phyloP scores from a whole-genome alignment of 192 early-diverging fungal species.

The Entomortierella parvispora region DNA sequence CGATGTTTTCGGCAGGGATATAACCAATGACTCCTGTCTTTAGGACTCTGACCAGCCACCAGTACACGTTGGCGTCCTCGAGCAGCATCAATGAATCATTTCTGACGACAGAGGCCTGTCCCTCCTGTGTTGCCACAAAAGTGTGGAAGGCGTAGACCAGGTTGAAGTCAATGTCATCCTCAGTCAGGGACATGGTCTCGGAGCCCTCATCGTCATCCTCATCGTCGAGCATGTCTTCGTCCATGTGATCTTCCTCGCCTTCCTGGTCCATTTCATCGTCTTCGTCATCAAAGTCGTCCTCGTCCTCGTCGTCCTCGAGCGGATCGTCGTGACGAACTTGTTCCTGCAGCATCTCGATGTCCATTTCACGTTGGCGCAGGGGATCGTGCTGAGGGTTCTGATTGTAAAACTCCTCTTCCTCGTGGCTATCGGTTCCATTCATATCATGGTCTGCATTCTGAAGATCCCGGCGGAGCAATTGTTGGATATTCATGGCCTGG shows the following conservation, averaged over 20 bases:
- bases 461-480: slow-evolving; percentile 35
- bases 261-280: slow-evolving; percentile 1
- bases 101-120: slow-evolving; percentile 83
- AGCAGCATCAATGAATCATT: slow-evolving; percentile 81
- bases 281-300: slow-evolving; percentile 13
- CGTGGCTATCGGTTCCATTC: slow-evolving; percentile 28
- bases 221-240: slow-evolving; percentile 49
- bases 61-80: slow-evolving; percentile 90
- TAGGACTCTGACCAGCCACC: slow-evolving; percentile 78
- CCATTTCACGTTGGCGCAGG: slow-evolving; percentile 21
- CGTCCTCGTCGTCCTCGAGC: slow-evolving; percentile 26
- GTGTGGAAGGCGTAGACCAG: slow-evolving; percentile 88
- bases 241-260: slow-evolving; percentile 26
- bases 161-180: slow-evolving; percentile 76
- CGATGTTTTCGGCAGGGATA: slow-evolving; percentile 90
- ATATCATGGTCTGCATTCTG: slow-evolving; percentile 26
- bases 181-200: slow-evolving; percentile 58
- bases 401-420: slow-evolving; percentile 39
- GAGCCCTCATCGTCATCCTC: slow-evolving; percentile 58
- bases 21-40: slow-evolving; percentile 82
- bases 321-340: slow-evolving; percentile 11
- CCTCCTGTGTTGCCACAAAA: slow-evolving; percentile 88
- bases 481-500: slow-evolving; percentile 51
- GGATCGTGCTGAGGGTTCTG: slow-evolving; percentile 44
- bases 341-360: slow-evolving; percentile 16